Base-by-base conservation (phyloP, 768 basidiomycete genomes). In the Boletus pseudopeckii region DNA sequence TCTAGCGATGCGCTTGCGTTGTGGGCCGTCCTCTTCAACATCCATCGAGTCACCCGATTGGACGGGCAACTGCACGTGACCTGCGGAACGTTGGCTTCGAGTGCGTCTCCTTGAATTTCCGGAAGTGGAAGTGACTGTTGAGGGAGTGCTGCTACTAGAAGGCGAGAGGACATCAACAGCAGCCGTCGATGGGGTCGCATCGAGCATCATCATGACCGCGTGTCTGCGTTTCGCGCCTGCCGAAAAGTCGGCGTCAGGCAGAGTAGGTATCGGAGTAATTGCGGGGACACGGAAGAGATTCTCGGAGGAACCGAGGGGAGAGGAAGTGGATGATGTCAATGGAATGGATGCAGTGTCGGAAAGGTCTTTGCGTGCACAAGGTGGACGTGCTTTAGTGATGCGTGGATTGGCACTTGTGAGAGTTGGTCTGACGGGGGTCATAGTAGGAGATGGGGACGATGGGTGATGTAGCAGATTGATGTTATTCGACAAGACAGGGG, bases 131-230 rank as follows among this genome's bases (percentile, higher is more conserved):
- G 53, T 55, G 17, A 58, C 40, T 38, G 60, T 57, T 49, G 43
- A 65, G 43, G 65, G 61, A 40, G 63, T 50, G 51, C 51, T 64
- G 34, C 71, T 71, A 17, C 74, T 64, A 14, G 76, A 69, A 5
- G 79, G 68, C 2, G 76, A 60, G 36, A 68, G 63, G n/a, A 73
- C 64, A 1, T 70, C 61, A 15, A 75, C 70, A 22, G 75, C 62
- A 26, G 73, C 72, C 0, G 76, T 58, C 13, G 78, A 58, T 4
- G 78, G 61, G 15, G 75, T 62, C 0, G 84, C 73, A 59, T 89
- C 87, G 4, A 86, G 77, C 77, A 85, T 81, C 79, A 88, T 83
- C 84, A 90, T 88, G 63, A 86, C 78, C 0, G 86, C 85, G 60
- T 91, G 86, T 33, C 89, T 80, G 8, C 90, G 82, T 69, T 91